These are phyloP conservation scores for Quercus bicolor DNA, from an alignment of 306 rosid species.

Conservation along the genomic window DNA sequence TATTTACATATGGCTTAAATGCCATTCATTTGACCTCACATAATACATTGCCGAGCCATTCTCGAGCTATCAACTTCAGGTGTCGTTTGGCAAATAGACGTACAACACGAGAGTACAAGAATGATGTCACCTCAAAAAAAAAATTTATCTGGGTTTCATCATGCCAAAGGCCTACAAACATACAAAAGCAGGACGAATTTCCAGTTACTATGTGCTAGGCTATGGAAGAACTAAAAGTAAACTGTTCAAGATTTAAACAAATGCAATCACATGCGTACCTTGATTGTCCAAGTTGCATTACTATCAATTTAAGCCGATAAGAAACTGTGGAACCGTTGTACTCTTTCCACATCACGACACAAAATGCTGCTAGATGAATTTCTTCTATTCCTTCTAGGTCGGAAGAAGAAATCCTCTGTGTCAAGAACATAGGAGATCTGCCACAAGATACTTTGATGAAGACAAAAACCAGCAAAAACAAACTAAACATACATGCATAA, in stretches of 20 bases:
- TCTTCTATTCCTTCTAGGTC: slow-evolving; percentile 46
- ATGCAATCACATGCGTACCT: slow-evolving; percentile 16
- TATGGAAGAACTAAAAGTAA: neutral
- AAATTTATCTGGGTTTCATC: slow-evolving; percentile 19
- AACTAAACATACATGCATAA: neutral
- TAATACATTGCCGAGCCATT: slow-evolving; percentile 22
- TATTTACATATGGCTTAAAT: slow-evolving; percentile 54
- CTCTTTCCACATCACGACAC: slow-evolving; percentile 36
- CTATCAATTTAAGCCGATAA: slow-evolving; percentile 25
- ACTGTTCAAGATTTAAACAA: slow-evolving; percentile 3
- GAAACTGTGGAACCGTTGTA: slow-evolving; percentile 65
- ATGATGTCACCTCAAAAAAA: slow-evolving; percentile 22
- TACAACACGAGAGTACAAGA: slow-evolving; percentile 8
- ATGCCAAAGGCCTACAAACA: slow-evolving; percentile 21
- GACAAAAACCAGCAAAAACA: slow-evolving; percentile 8
- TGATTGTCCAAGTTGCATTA: neutral
- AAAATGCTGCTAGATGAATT: slow-evolving; percentile 23
- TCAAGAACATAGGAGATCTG: slow-evolving; percentile 90
- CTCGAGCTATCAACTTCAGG: slow-evolving; percentile 31
- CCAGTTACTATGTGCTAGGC: neutral
- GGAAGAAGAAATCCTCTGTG: slow-evolving; percentile 89
- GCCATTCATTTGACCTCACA: slow-evolving; percentile 36
- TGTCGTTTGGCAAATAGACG: slow-evolving; percentile 19
- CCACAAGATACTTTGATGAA: slow-evolving; percentile 28
- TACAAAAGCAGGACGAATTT: neutral